phyloP scores from a whole-genome alignment of 805 yeast genomes.

The Metschnikowia kunwiensis region DNA sequence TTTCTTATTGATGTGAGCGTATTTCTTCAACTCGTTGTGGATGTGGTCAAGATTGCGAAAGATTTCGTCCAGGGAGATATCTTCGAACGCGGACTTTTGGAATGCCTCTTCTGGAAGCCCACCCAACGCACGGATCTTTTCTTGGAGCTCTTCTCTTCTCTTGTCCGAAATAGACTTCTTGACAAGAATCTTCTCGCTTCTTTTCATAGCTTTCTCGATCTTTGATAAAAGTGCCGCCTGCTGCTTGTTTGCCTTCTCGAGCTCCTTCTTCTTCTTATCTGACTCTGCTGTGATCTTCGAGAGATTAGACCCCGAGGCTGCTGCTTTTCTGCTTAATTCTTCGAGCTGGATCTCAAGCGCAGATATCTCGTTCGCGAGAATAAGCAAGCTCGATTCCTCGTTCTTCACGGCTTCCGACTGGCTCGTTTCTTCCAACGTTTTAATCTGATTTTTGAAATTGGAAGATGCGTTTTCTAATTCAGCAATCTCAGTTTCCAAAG shows the following conservation, averaged over 20 bases:
- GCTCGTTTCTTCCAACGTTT: slow-evolving; percentile 8
- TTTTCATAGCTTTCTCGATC: slow-evolving; percentile 59
- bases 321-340: slow-evolving; percentile 23
- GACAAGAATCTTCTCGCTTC: slow-evolving; percentile 61
- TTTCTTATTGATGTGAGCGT: slow-evolving; percentile 79
- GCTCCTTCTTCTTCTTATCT: slow-evolving; percentile 33
- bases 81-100: slow-evolving; percentile 37
- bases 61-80: slow-evolving; percentile 49
- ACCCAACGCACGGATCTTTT: slow-evolving; percentile 79
- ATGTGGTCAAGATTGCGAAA: slow-evolving; percentile 51
- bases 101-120: slow-evolving; percentile 85
- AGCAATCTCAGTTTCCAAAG: slow-evolving; percentile 43
- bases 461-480: slow-evolving; percentile 9
- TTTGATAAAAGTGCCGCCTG: slow-evolving; percentile 53
- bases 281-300: slow-evolving; percentile 22
- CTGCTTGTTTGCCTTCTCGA: slow-evolving; percentile 52
- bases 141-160: slow-evolving; percentile 69
- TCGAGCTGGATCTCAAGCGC: slow-evolving; percentile 22
- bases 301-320: slow-evolving; percentile 27
- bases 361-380: slow-evolving; percentile 25
- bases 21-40: slow-evolving; percentile 56
- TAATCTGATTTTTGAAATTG: slow-evolving; percentile 11
- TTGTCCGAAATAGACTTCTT: slow-evolving; percentile 56
- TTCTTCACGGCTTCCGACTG: slow-evolving; percentile 2
- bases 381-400: slow-evolving; percentile 25